These are phyloP conservation scores for Anisodus tanguticus DNA, from an alignment of 257 asterid species.

Conservation along the genomic window DNA sequence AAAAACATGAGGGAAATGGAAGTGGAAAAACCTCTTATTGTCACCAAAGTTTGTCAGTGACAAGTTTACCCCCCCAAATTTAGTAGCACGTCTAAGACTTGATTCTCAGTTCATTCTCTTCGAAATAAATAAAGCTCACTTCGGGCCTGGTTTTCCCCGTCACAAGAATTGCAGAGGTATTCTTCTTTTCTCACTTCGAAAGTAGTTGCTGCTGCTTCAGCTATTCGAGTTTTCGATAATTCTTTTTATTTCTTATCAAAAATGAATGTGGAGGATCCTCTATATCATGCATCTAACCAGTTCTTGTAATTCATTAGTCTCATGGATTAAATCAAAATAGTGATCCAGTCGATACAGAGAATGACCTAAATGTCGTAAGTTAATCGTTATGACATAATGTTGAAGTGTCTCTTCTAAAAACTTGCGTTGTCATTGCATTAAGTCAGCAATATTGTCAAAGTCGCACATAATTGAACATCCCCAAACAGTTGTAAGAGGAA, in stretches of 20 bases:
- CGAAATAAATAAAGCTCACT: neutral
- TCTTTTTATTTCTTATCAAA: no score
- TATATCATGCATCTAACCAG: no score
- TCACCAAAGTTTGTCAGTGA: no score
- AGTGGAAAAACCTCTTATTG: no score
- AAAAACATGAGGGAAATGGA: neutral
- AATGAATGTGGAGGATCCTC: no score
- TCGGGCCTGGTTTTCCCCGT: no score
- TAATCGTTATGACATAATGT: neutral
- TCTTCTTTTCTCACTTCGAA: no score
- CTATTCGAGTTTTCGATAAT: no score
- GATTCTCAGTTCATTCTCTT: neutral
- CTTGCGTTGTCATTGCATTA: neutral
- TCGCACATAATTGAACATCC: neutral
- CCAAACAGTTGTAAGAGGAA: constrained; percentile 10
- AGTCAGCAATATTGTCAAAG: neutral
- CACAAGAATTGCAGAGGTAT: no score
- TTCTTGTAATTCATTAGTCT: neutral
- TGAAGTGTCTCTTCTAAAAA: neutral
- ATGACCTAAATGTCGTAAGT: no score
- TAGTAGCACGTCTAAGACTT: neutral
- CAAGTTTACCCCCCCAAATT: no score
- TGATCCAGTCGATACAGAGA: neutral
- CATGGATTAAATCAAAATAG: neutral
- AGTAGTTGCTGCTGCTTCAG: no score